Conservation (phyloP, 1,284 basidiomycete genomes). For the Apiotrichum akiyoshidainum region DNA sequence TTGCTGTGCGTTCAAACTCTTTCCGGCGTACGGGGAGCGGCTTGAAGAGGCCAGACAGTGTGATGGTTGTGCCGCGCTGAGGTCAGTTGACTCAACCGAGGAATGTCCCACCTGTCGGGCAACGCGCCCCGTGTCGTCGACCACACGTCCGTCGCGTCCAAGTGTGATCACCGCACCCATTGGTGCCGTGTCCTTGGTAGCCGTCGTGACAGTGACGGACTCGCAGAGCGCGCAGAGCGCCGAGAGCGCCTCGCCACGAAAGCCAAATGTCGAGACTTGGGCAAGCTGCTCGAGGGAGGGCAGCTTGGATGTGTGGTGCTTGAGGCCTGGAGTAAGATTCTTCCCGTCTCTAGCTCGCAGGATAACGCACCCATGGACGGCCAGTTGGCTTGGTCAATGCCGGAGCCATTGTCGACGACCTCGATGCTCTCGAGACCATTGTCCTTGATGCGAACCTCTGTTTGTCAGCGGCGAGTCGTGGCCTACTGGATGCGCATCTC, state of each 20-base stretch:
- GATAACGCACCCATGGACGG: slow-evolving; percentile 63
- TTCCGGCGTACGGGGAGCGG: slow-evolving; percentile 86
- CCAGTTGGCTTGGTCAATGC: slow-evolving; percentile 75
- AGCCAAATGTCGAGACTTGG: slow-evolving; percentile 81
- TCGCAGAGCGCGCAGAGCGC: slow-evolving; percentile 85
- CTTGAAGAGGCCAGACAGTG: slow-evolving; percentile 70
- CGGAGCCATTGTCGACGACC: slow-evolving; percentile 87
- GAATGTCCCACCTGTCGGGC: slow-evolving; percentile 67
- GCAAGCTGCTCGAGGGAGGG: slow-evolving; percentile 71
- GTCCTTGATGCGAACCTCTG: slow-evolving; percentile 88
- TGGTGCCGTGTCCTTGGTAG: slow-evolving; percentile 66
- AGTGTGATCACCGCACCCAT: slow-evolving; percentile 75
- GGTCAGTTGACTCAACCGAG: too few relatives aligned
- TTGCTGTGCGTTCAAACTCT: slow-evolving; percentile 83
- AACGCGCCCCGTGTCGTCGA: slow-evolving; percentile 56
- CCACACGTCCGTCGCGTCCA: slow-evolving; percentile 62
- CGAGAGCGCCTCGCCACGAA: slow-evolving; percentile 91
- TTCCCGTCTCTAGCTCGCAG: too few relatives aligned
- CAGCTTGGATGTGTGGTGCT: slow-evolving; percentile 93
- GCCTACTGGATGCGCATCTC: too few relatives aligned
- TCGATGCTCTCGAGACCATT: slow-evolving; percentile 83
- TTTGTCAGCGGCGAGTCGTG: slow-evolving; percentile 3
- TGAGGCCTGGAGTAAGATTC: slow-evolving; percentile 61
- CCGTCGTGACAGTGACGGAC: slow-evolving; percentile 66
- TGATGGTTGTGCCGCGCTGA: slow-evolving; percentile 83